Base-by-base conservation (phyloP, 805 yeast genomes). In the Maudiozyma bulderi region DNA sequence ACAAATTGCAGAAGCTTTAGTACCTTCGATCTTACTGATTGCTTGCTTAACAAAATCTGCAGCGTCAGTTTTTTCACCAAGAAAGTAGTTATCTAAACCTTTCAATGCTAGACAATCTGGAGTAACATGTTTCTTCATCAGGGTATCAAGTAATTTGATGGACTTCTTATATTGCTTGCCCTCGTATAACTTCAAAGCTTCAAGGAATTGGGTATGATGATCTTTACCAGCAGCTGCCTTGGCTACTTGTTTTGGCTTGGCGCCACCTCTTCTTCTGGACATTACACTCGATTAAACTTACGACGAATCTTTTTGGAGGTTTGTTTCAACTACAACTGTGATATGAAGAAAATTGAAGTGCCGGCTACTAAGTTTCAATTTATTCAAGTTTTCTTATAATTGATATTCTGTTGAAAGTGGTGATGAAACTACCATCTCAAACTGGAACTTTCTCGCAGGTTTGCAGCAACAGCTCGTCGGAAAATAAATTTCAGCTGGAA, bases 91-190 rank as follows among this genome's bases (percentile, higher is more conserved):
- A 50, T 80, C 70, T 47, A 95, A 73, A 1, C 95, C 98, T 67
- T 91, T 91, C 59, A 93, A 73, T 3, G 96, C 87, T 48, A 86
- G 69, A 3, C 95, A 80, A 59, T 87, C 95, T 30, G 89, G 89
- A 46, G 71, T 73, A 13, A 87, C 74, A 59, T 81, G 80, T 59
- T 86, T 87, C 71, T 87, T 86, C 59, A 91, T 67, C 56, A 86
- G 76, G 35, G 76, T 70, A 46, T 93, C 97, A 41, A 87, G 76
- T 31, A 81, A 62, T 62, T 86, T 86, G 57, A 90, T 67, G 1
- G 96, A 80, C 59, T 91, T 89, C 63, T 86, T 86, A 72, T 90
- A 90, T 65, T 88, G 89, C 64, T 86, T 88, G 44, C 75, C 64
- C 62, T 93, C 98, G 60, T 88, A 93, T 32, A 86, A 74, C 57